Conservation (phyloP, 2,329 filamentous ascomycete species). For the Ceratocystis harringtonii region DNA sequence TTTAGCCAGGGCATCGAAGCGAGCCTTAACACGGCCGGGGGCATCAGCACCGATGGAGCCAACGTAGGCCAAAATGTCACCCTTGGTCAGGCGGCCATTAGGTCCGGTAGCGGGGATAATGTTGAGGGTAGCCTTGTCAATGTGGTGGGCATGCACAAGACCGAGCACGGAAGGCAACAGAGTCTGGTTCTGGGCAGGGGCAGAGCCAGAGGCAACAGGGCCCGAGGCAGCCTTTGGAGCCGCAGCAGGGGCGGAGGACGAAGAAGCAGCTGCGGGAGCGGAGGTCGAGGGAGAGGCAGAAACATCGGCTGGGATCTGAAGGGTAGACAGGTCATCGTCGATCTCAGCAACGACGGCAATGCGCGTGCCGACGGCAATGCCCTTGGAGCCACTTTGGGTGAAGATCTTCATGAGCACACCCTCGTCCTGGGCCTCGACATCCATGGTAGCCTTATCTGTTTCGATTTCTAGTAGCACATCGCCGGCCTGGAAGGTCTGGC, state of each 20-base stretch:
- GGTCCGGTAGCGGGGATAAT: constrained; percentile 82
- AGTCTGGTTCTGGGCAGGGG: constrained; percentile 32
- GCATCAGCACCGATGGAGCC: constrained; percentile 61
- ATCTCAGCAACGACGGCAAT: constrained; percentile 73
- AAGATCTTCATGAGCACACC: constrained; percentile 75
- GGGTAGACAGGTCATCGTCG: constrained; percentile 59
- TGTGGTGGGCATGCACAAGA: constrained; percentile 62
- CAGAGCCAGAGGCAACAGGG: constrained; percentile 24
- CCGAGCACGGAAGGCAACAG: constrained; percentile 72
- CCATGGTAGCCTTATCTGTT: constrained; percentile 90
- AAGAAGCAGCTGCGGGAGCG: constrained; percentile 9
- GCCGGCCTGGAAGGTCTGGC: constrained; percentile 64
- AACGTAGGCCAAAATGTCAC: constrained; percentile 81
- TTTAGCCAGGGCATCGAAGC: constrained; percentile 61
- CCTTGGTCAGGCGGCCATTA: constrained; percentile 78
- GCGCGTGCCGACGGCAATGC: constrained; percentile 59
- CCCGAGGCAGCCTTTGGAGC: constrained; percentile 23
- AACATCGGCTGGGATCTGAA: constrained; percentile 63
- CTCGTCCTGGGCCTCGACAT: constrained; percentile 84
- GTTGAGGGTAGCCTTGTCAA: constrained; percentile 59
- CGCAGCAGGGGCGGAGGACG: constrained; percentile 13
- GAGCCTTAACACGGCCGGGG: constrained; percentile 53
- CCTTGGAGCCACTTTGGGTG: constrained; percentile 57
- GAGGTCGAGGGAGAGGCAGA: constrained; percentile 22
- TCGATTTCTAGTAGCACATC: constrained; percentile 86